These are phyloP conservation scores for Solanum pennellii DNA, from an alignment of 257 asterid species.

Conservation along the genomic window DNA sequence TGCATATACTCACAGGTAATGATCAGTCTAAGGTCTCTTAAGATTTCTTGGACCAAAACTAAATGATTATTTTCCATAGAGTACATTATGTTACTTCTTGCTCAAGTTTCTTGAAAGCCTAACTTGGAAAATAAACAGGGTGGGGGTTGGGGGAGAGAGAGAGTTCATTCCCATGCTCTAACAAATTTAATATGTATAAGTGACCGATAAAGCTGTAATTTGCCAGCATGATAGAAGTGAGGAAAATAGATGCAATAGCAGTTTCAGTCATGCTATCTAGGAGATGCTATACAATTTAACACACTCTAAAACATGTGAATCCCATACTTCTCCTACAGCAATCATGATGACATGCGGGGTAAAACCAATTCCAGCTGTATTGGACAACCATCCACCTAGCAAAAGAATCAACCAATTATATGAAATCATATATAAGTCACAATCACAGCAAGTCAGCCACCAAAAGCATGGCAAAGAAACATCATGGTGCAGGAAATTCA, in stretches of 20 bases:
- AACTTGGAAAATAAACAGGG: neutral
- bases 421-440: neutral
- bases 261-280: neutral
- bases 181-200: neutral
- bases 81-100: neutral
- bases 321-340: conserved; percentile 66
- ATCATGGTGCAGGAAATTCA: neutral
- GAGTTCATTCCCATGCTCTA: neutral
- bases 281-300: neutral
- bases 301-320: neutral
- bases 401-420: conserved; percentile 15
- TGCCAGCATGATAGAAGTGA: neutral
- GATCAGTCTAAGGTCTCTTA: neutral
- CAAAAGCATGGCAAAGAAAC: neutral
- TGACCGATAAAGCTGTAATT: neutral
- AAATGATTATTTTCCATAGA: neutral
- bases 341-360: conserved; percentile 60
- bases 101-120: neutral
- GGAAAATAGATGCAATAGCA: neutral
- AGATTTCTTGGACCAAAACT: neutral
- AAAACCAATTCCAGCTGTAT: conserved; percentile 55
- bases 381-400: conserved; percentile 56
- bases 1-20: neutral
- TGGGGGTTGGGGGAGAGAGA: neutral
- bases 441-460: neutral